phyloP scores from a whole-genome alignment of 345 rosid species.

The Pistacia vera region DNA sequence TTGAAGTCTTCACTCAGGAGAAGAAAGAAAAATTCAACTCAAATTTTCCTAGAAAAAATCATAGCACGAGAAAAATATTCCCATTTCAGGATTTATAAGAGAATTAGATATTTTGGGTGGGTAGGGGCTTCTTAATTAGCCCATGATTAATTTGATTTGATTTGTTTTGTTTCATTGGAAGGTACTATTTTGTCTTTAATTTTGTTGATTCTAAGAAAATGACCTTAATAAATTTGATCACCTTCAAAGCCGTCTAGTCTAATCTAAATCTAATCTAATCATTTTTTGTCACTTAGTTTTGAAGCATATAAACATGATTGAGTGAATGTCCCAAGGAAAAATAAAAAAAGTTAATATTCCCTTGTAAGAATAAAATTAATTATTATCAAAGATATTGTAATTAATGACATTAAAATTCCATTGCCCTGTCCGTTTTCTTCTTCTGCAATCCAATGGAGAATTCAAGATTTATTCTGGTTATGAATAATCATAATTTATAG shows the following conservation, averaged over 20 bases:
- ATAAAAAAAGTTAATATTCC: neutral
- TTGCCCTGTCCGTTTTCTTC: neutral
- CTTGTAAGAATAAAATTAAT: neutral
- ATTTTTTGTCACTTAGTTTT: slow-evolving; percentile 17
- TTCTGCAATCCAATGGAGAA: neutral
- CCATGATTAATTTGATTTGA: no score
- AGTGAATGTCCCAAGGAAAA: neutral
- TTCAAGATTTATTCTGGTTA: no score
- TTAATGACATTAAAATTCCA: neutral
- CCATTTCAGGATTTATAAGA: no score
- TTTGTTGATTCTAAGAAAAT: no score
- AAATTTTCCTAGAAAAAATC: neutral
- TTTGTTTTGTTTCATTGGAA: neutral
- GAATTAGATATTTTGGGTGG: no score
- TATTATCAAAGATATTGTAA: neutral
- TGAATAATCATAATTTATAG: no score
- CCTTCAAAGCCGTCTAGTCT: neutral
- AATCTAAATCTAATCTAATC: neutral
- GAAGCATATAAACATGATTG: slow-evolving; percentile 18
- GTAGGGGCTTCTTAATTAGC: no score
- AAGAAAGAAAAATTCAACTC: neutral
- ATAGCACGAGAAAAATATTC: no score
- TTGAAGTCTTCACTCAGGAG: slow-evolving; percentile 1
- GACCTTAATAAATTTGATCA: neutral
- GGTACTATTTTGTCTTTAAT: neutral